These are phyloP conservation scores for Pneumocystis wakefieldiae DNA, from an alignment of 1,139 yeast genomes.

Conservation along the genomic window DNA sequence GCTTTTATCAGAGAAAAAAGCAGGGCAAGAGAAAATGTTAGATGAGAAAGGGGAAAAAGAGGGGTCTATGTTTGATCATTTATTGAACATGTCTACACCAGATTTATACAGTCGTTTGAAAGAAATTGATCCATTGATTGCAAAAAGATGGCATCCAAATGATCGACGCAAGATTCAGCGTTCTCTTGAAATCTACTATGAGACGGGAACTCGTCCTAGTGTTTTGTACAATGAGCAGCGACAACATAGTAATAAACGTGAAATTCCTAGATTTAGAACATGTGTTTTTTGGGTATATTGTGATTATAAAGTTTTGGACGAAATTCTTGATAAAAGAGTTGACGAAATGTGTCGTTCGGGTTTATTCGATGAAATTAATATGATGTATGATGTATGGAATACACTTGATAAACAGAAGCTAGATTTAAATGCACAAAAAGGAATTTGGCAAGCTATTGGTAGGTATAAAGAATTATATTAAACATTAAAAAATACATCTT, in stretches of 20 bases:
- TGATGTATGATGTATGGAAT: slow-evolving; percentile 29
- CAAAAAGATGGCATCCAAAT: slow-evolving; percentile 79
- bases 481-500: background rate
- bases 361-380: background rate
- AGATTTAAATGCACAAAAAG: slow-evolving; percentile 41
- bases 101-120: slow-evolving; percentile 38
- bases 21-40: slow-evolving; percentile 9
- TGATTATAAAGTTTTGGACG: slow-evolving; percentile 42
- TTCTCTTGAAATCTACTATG: slow-evolving; percentile 63
- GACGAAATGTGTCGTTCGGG: slow-evolving; percentile 63
- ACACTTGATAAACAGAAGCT: slow-evolving; percentile 32
- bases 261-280: slow-evolving; percentile 37
- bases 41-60: slow-evolving; percentile 35
- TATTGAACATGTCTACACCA: slow-evolving; percentile 25
- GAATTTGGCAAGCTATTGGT: slow-evolving; percentile 86
- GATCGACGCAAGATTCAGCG: slow-evolving; percentile 65
- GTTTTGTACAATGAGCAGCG: slow-evolving; percentile 52
- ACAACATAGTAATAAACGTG: slow-evolving; percentile 4
- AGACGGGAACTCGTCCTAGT: slow-evolving; percentile 55
- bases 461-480: background rate
- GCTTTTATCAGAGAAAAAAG: slow-evolving; percentile 25
- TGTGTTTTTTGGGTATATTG: slow-evolving; percentile 75
- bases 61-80: slow-evolving; percentile 26
- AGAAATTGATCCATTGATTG: slow-evolving; percentile 52
- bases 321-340: slow-evolving; percentile 60